A percentile compares a stretch with the other conserved stretches of the same genome.
Conservation (phyloP, 345 rosid species). For the Eucalyptus microcorys region DNA sequence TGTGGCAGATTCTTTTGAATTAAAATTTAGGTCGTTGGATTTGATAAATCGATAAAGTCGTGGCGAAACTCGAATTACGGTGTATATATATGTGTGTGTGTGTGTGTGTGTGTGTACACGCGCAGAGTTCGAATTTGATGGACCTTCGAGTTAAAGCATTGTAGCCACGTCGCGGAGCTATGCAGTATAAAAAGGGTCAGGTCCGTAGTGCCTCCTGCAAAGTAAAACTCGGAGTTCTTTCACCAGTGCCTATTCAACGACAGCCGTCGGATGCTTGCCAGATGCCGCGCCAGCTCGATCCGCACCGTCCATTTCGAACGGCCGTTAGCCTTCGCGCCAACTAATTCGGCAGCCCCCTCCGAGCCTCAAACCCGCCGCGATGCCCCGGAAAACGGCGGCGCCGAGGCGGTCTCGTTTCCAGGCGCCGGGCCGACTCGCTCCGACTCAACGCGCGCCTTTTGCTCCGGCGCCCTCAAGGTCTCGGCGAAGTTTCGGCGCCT, state of each 20-base stretch:
- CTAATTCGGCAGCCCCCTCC: not conserved
- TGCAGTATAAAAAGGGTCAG: not conserved
- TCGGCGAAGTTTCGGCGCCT: conserved; percentile 14
- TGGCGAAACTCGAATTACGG: not conserved
- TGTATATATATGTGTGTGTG: no score
- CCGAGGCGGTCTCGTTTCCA: not conserved
- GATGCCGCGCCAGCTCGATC: not conserved
- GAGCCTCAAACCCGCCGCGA: not conserved
- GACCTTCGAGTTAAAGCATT: not conserved
- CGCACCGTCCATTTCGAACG: conserved; percentile 15
- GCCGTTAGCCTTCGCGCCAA: conserved; percentile 2
- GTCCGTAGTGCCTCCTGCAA: not conserved
- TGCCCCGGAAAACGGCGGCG: not conserved
- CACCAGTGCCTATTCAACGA: not conserved
- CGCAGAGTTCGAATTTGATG: not conserved
- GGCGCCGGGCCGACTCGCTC: not conserved
- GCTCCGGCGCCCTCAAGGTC: conserved; percentile 17
- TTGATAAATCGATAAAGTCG: not conserved
- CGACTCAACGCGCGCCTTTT: not conserved
- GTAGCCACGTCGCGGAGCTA: not conserved
- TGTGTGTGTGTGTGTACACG: no score
- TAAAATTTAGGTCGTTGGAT: not conserved
- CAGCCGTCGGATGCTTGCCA: not conserved
- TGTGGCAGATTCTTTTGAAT: not conserved
- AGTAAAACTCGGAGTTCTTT: not conserved